phyloP scores from a whole-genome alignment of 805 yeast genomes.

The Wickerhamomyces hampshirensis region DNA sequence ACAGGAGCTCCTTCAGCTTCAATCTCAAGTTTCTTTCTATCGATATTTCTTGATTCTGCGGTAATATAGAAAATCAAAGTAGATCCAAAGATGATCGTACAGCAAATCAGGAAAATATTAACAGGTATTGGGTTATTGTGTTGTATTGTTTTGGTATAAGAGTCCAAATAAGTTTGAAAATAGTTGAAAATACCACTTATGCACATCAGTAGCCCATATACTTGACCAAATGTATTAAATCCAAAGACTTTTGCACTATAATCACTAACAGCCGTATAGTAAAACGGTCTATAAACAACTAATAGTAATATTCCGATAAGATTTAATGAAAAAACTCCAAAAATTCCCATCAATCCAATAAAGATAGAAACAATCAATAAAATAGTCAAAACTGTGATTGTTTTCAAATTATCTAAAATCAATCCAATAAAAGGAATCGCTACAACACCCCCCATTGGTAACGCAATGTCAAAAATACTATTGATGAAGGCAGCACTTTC shows the following conservation, averaged over 20 bases:
- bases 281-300: conserved; percentile 86
- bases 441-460: conserved; percentile 83
- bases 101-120: conserved; percentile 47
- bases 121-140: conserved; percentile 77
- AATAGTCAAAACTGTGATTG: conserved; percentile 49
- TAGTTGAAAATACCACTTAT: conserved; percentile 79
- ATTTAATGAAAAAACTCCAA: conserved; percentile 45
- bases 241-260: conserved; percentile 93
- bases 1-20: conserved; percentile 62
- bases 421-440: conserved; percentile 87
- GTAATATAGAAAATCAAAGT: conserved; percentile 25
- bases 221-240: conserved; percentile 84
- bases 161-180: conserved; percentile 65
- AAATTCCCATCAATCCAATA: conserved; percentile 70
- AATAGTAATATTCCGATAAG: conserved; percentile 63
- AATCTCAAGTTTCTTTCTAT: conserved; percentile 46
- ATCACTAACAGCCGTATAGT: conserved; percentile 89
- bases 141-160: conserved; percentile 61
- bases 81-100: conserved; percentile 42
- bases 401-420: conserved; percentile 67
- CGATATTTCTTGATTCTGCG: conserved; percentile 35
- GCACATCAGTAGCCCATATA: conserved; percentile 83
- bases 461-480: conserved; percentile 75
- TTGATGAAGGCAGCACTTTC: conserved; percentile 53
- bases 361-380: conserved; percentile 49